phyloP scores from a whole-genome alignment of 306 rosid species.

The Cicer cuneatum region DNA sequence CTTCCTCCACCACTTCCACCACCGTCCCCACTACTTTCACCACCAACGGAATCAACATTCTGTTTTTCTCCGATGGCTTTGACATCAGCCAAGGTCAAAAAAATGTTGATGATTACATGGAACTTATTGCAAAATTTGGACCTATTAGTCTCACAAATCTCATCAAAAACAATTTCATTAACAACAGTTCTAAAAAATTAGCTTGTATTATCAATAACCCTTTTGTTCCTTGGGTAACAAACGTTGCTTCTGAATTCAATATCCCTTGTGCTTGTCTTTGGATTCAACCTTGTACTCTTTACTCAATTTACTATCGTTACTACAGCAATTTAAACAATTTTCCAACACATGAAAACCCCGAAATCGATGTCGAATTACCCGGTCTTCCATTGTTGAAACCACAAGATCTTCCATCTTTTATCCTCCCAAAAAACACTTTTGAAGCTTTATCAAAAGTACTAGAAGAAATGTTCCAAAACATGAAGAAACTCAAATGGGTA shows the following conservation, averaged over 20 bases:
- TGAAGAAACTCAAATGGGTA: slow-evolving; percentile 55
- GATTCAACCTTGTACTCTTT: slow-evolving; percentile 65
- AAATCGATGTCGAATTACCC: slow-evolving; percentile 43
- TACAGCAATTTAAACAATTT: slow-evolving; percentile 43
- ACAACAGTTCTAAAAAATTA: slow-evolving; percentile 8
- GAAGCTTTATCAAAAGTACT: slow-evolving; percentile 21
- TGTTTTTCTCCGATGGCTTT: slow-evolving; percentile 53
- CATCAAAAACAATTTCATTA: slow-evolving; percentile 45
- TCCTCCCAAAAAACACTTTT: slow-evolving; percentile 49
- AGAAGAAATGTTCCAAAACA: slow-evolving; percentile 35
- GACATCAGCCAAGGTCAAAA: not conserved
- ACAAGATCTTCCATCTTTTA: slow-evolving; percentile 59
- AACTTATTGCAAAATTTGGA: slow-evolving; percentile 38
- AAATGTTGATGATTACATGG: slow-evolving; percentile 42
- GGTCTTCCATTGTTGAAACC: slow-evolving; percentile 49
- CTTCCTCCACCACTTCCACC: slow-evolving; percentile 15
- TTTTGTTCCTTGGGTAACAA: slow-evolving; percentile 62
- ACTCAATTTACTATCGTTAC: slow-evolving; percentile 54
- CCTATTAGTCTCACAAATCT: slow-evolving; percentile 48
- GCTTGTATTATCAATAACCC: slow-evolving; percentile 59
- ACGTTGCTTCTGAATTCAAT: slow-evolving; percentile 42
- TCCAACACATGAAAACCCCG: slow-evolving; percentile 40
- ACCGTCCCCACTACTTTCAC: slow-evolving; percentile 39
- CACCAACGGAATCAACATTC: slow-evolving; percentile 49
- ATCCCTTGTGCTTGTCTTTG: slow-evolving; percentile 64